phyloP scores from a whole-genome alignment of 495 filamentous ascomycete species.

The Penicillium salamii region DNA sequence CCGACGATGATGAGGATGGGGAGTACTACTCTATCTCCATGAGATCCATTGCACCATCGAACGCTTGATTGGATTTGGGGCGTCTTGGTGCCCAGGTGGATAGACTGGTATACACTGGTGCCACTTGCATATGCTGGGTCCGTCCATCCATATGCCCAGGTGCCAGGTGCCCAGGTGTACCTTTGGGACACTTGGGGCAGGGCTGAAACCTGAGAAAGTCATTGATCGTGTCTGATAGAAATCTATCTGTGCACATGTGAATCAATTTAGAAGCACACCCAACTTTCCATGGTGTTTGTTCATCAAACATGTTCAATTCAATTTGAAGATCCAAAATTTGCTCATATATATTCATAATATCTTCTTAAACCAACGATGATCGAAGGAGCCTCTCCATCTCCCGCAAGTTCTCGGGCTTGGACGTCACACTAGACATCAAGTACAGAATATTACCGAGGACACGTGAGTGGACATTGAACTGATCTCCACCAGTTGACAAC shows the following conservation, averaged over 20 bases:
- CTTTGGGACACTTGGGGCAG: no score
- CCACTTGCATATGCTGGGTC: neutral
- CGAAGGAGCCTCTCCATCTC: conserved; percentile 45
- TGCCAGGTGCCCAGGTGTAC: no score
- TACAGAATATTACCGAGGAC: conserved; percentile 76
- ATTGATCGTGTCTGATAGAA: no score
- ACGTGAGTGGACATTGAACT: conserved; percentile 66
- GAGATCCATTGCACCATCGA: neutral
- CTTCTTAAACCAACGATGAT: conserved; percentile 1
- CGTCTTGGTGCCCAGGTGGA: no score
- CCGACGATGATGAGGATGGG: conserved; percentile 1
- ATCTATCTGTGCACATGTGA: no score
- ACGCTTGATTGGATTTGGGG: no score
- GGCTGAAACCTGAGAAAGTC: no score
- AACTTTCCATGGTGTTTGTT: no score
- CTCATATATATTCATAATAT: neutral
- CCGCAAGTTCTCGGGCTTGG: conserved; percentile 45
- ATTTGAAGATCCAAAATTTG: neutral
- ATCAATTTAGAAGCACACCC: no score
- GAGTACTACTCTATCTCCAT: neutral
- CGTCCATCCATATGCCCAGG: no score
- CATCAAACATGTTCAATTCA: no score
- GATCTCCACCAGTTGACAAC: conserved; percentile 38
- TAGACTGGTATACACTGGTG: no score
- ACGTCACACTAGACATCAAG: conserved; percentile 69